phyloP scores from a whole-genome alignment of 768 basidiomycete species.

The Mrakia gelida region DNA sequence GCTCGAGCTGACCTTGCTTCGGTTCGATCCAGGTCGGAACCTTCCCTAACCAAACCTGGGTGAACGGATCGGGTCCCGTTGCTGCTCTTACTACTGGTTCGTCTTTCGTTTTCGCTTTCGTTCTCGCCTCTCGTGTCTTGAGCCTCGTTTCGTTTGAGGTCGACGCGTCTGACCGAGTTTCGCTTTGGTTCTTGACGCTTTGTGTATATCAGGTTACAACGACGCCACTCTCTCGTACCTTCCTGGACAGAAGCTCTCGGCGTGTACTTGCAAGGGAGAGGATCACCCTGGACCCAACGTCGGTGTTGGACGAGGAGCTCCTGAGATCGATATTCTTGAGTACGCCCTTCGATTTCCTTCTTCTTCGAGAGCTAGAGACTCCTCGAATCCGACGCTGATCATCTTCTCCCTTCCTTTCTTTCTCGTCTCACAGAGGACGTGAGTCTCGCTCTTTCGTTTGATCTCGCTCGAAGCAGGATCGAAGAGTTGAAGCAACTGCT shows the following conservation, averaged over 20 bases:
- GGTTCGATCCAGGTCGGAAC: constrained; percentile 61
- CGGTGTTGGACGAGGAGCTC: constrained; percentile 64
- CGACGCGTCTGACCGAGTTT: neutral
- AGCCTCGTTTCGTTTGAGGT: no score
- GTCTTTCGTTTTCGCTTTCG: neutral
- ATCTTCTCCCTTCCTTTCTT: neutral
- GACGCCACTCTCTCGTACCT: constrained; percentile 42
- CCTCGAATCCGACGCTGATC: neutral
- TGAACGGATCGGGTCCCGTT: constrained; percentile 41
- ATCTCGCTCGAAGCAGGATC: constrained; percentile 41
- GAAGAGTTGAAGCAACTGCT: constrained; percentile 42
- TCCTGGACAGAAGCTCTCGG: constrained; percentile 49
- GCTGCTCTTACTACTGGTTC: constrained; percentile 41
- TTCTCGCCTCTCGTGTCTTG: neutral
- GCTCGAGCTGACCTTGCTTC: neutral
- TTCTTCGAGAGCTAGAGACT: neutral
- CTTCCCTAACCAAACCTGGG: constrained; percentile 69
- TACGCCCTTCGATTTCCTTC: constrained; percentile 46
- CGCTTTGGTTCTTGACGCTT: no score
- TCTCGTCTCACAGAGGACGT: neutral
- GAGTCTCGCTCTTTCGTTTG: neutral
- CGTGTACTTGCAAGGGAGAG: constrained; percentile 79
- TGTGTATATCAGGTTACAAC: constrained; percentile 30
- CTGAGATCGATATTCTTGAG: constrained; percentile 92
- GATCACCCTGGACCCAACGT: constrained; percentile 83